These are phyloP conservation scores for Mycena vitilis DNA, from an alignment of 768 basidiomycete genomes.

Conservation along the genomic window DNA sequence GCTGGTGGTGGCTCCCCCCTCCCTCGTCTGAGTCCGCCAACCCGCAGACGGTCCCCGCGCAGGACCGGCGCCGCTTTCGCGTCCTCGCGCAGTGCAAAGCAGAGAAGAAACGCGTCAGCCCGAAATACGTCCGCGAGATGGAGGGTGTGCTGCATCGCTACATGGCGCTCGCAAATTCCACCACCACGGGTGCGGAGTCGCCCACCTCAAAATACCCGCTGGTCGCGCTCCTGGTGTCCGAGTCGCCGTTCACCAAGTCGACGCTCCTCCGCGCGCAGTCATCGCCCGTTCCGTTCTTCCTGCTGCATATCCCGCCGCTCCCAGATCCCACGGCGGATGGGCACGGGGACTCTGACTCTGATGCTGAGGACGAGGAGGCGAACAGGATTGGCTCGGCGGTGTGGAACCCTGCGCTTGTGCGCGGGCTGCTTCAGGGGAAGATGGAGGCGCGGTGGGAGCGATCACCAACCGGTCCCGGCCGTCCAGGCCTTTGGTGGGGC, in stretches of 20 bases:
- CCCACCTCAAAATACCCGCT: conserved; percentile 46
- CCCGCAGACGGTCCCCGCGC: conserved; percentile 3
- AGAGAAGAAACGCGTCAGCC: conserved; percentile 82
- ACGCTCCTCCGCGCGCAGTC: conserved; percentile 77
- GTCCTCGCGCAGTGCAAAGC: conserved; percentile 94
- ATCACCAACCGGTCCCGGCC: conserved; percentile 44
- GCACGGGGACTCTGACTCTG: conserved; percentile 12
- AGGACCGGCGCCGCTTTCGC: conserved; percentile 66
- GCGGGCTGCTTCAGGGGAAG: conserved; percentile 68
- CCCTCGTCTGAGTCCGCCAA: conserved; percentile 6
- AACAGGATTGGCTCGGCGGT: conserved; percentile 60
- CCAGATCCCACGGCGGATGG: conserved; percentile 16
- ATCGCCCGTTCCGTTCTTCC: conserved; percentile 81
- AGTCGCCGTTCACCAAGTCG: conserved; percentile 81
- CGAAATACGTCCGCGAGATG: conserved; percentile 87
- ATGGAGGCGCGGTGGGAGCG: conserved; percentile 80
- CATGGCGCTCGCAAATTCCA: conserved; percentile 38
- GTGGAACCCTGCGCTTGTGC: conserved; percentile 75
- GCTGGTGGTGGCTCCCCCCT: conserved; percentile 92
- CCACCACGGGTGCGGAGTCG: background rate
- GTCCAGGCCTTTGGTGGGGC: conserved; percentile 60
- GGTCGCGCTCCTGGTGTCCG: conserved; percentile 84
- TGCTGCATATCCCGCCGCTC: conserved; percentile 77
- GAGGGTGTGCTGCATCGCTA: conserved; percentile 85
- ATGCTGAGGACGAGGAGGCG: conserved; percentile 12